Conservation (phyloP, 78 protist species). For the Speleostelium caveatum region DNA sequence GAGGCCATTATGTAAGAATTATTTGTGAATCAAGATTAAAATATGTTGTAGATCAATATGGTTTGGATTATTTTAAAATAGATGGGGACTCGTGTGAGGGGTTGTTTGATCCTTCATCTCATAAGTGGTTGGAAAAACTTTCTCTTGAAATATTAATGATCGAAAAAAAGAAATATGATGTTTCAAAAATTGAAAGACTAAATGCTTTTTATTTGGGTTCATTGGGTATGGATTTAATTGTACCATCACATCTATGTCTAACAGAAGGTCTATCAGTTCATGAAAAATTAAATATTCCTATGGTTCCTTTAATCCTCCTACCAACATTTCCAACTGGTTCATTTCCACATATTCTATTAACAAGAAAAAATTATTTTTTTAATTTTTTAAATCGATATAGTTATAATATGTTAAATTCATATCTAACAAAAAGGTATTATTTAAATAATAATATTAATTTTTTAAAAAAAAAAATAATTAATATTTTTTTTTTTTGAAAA, state of each 20-base stretch:
- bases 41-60: conserved; percentile 25
- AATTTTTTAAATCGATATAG: conserved; percentile 2
- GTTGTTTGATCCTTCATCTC: not conserved
- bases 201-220: not conserved
- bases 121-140: not conserved
- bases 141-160: not conserved
- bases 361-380: not conserved
- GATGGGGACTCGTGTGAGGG: not conserved
- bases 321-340: conserved; percentile 18
- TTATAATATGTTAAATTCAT: not conserved
- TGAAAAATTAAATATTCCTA: conserved; percentile 27
- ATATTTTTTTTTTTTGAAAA: too few relatives aligned
- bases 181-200: not conserved
- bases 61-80: conserved; percentile 6
- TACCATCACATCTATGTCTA: not conserved
- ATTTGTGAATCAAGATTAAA: conserved; percentile 17
- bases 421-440: conserved; percentile 7
- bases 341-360: conserved; percentile 2
- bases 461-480: too few relatives aligned
- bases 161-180: not conserved
- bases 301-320: not conserved
- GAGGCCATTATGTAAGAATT: conserved; percentile 14
- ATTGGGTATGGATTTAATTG: conserved; percentile 8
- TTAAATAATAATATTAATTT: too few relatives aligned
- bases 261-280: not conserved